A percentile compares a stretch with the other conserved stretches of the same genome.
phyloP scores from a whole-genome alignment of 164 flowering plant species.

The Kingdonia uniflora region DNA sequence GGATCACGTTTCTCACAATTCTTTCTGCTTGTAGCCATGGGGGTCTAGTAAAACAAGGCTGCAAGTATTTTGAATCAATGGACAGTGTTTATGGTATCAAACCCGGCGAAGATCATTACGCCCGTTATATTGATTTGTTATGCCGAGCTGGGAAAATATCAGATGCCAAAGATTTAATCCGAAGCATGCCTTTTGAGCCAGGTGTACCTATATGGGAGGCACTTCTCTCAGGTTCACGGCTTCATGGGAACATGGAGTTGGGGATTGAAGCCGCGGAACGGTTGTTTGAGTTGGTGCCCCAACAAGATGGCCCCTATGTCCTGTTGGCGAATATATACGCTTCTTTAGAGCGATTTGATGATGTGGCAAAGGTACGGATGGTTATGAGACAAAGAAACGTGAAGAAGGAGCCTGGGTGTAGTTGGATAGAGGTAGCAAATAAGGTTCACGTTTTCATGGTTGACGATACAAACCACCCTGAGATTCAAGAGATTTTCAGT shows the following conservation, averaged over 20 bases:
- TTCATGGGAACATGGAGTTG: constrained; percentile 57
- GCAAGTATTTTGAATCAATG: constrained; percentile 55
- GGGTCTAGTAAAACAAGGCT: constrained; percentile 59
- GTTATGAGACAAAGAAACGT: constrained; percentile 70
- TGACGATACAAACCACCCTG: constrained; percentile 58
- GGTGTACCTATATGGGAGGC: constrained; percentile 71
- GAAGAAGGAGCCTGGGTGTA: constrained; percentile 88
- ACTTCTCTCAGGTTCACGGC: constrained; percentile 62
- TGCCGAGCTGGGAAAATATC: constrained; percentile 63
- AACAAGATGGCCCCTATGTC: constrained; percentile 66
- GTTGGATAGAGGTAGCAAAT: constrained; percentile 73
- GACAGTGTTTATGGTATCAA: constrained; percentile 27
- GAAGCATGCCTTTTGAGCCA: constrained; percentile 52
- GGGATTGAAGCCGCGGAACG: constrained; percentile 57
- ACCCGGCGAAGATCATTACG: constrained; percentile 79
- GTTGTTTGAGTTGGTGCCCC: constrained; percentile 51
- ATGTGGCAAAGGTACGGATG: constrained; percentile 52
- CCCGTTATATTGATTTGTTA: constrained; percentile 61
- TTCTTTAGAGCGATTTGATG: constrained; percentile 41
- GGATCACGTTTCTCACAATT: constrained; percentile 62
- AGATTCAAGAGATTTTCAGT: constrained; percentile 36
- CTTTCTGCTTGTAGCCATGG: constrained; percentile 79
- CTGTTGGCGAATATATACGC: constrained; percentile 66
- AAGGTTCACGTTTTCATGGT: constrained; percentile 71
- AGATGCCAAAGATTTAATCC: constrained; percentile 51